A percentile compares a stretch with the other conserved stretches of the same genome.
These are phyloP conservation scores for Yueomyces sinensis DNA, from an alignment of 805 yeast species.

Conservation along the genomic window DNA sequence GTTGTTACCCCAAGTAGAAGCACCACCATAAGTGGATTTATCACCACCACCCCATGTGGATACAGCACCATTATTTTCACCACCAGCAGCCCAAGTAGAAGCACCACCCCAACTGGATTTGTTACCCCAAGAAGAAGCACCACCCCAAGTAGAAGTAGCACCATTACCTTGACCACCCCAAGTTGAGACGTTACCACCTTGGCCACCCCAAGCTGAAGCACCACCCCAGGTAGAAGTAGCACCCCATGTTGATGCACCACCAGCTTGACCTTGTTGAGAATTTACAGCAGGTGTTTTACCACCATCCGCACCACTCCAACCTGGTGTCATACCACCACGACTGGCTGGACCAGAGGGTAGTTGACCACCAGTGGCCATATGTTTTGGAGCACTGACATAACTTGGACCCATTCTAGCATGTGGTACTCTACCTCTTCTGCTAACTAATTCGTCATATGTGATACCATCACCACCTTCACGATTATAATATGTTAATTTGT, in stretches of 20 bases:
- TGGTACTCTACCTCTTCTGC: slow-evolving; percentile 30
- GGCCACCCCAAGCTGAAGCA: slow-evolving; percentile 29
- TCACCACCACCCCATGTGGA: slow-evolving; percentile 32
- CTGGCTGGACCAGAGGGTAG: slow-evolving; percentile 20
- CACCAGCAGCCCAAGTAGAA: slow-evolving; percentile 31
- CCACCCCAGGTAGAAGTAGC: slow-evolving; percentile 31
- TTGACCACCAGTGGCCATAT: slow-evolving; percentile 23
- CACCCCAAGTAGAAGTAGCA: slow-evolving; percentile 28
- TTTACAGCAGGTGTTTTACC: slow-evolving; percentile 31
- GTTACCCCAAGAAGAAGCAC: slow-evolving; percentile 26
- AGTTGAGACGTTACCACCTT: slow-evolving; percentile 27
- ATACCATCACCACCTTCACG: slow-evolving; percentile 51
- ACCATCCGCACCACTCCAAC: slow-evolving; percentile 43
- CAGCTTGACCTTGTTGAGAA: slow-evolving; percentile 17
- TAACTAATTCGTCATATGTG: slow-evolving; percentile 70
- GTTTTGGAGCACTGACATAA: slow-evolving; percentile 23
- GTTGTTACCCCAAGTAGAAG: slow-evolving; percentile 30
- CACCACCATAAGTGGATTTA: slow-evolving; percentile 27
- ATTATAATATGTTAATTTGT: slow-evolving; percentile 60
- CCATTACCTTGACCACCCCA: slow-evolving; percentile 30
- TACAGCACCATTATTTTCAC: slow-evolving; percentile 30
- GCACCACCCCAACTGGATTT: slow-evolving; percentile 34
- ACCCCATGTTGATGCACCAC: slow-evolving; percentile 16
- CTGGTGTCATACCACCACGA: slow-evolving; percentile 34
- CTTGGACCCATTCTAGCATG: slow-evolving; percentile 25